Conservation (phyloP, 2,329 filamentous ascomycete species). For the Pestalotiopsis sp. region DNA sequence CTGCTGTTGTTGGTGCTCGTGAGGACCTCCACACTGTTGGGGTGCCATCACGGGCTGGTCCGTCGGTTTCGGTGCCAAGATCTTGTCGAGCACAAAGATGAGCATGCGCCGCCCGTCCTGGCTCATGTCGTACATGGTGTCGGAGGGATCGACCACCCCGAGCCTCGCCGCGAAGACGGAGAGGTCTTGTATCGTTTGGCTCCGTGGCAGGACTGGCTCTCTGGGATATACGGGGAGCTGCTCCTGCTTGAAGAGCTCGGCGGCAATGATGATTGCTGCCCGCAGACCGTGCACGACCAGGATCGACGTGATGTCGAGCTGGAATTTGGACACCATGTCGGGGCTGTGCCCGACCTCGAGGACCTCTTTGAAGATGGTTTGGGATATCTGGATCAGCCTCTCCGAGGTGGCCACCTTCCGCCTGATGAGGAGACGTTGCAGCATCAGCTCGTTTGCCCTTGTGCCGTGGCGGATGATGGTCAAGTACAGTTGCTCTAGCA, state of each 20-base stretch:
- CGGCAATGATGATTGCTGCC: conserved; percentile 36
- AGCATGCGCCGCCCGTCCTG: conserved; percentile 37
- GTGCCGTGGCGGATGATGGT: conserved; percentile 12
- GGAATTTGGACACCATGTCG: conserved; percentile 30
- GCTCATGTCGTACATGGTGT: conserved; percentile 33
- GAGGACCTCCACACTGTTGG: conserved; percentile 17
- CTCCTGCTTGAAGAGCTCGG: conserved; percentile 38
- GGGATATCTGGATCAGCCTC: conserved; percentile 31
- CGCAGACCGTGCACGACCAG: conserved; percentile 35
- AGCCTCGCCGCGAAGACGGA: conserved; percentile 37
- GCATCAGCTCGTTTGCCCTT: conserved; percentile 28
- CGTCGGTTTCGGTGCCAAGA: conserved; percentile 26
- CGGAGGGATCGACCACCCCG: conserved; percentile 31
- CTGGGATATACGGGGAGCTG: conserved; percentile 34
- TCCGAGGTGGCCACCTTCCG: conserved; percentile 34
- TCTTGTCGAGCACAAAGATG: conserved; percentile 36
- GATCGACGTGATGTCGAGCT: conserved; percentile 30
- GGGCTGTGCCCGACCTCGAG: conserved; percentile 32
- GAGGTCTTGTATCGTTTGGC: conserved; percentile 38
- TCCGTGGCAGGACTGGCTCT: conserved; percentile 35
- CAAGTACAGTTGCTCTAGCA: conserved; percentile 1
- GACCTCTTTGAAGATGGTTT: conserved; percentile 33
- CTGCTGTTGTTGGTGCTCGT: not conserved
- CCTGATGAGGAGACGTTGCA: conserved; percentile 36
- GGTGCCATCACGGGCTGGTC: conserved; percentile 17